Evolutionary conservation across 2,329 filamentous ascomycete genomes (phyloP), one percentile per base, ranked within the genome.

Genomic region (Didymella sp.): DNA sequence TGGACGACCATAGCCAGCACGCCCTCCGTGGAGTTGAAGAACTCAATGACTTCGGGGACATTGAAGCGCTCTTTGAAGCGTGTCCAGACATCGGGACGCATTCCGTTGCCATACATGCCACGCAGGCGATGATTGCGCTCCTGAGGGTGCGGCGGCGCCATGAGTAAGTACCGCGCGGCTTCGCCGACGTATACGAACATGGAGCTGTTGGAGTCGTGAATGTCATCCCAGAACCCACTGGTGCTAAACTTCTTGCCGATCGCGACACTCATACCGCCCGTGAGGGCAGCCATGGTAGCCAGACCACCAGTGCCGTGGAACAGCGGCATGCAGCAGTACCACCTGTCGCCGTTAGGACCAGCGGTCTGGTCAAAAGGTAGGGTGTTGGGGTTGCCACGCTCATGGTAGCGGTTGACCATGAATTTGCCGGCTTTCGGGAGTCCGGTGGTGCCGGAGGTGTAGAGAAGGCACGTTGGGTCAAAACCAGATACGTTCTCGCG

Each of bases 111-210:
- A 66, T 82, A 87, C 76, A 88, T 87, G 25, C 78, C 77, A 52
- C 81, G 81, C 8, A 89, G 77, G n/a, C 75, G 73, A 72, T 89
- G 87, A 4, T 81, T 76, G 54, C 77, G 79, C 70, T 89, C 87
- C 8, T 84, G 80, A 0, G 85, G 81, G 11, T 84, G 84, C 0
- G 84, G 82, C 2, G 89, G 87, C 1, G 85, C 84, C 2, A 88
- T 86, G 3, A 92, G 81, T 0, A 92, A 78, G 63, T 92, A 92
- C 0, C 90, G 82, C 15, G 89, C 84, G 0, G 88, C 90, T 72
- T 92, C 90, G 63, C 90, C 90, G 1, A 93, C 89, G 66, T 92
- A 92, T 9, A 89, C 84, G 67, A 92, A 89, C 68, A 85, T 83
- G 0, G 88, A 91, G 0, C 9, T 84, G 76, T 0, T 19, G 17